phyloP scores from a whole-genome alignment of 1,284 basidiomycete genomes.

The Tilletia setariae region DNA sequence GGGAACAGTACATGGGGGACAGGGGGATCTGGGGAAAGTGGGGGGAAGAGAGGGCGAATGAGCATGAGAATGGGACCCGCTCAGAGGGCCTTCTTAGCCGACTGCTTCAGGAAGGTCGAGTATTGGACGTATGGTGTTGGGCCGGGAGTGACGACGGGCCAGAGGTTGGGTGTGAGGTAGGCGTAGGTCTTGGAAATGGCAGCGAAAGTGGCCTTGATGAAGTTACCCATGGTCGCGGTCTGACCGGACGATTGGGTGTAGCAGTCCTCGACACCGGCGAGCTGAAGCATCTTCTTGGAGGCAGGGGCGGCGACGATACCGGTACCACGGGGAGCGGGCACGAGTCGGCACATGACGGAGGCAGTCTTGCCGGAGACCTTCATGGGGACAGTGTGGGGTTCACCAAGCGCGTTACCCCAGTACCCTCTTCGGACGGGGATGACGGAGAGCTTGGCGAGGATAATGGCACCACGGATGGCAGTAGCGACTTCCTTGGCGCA shows the following conservation, averaged over 20 bases:
- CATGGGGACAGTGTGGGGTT: conserved; percentile 99
- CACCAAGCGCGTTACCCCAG: conserved; percentile 80
- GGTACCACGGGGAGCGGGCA: conserved; percentile 94
- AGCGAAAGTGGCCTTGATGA: conserved; percentile 74
- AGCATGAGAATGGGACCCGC: neutral
- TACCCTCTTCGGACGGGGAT: conserved; percentile 97
- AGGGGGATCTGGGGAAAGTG: neutral
- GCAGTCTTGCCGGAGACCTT: conserved; percentile 97
- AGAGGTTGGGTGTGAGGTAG: conserved; percentile 96
- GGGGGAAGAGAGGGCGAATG: neutral
- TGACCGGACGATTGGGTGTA: conserved; percentile 97
- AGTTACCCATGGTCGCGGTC: conserved; percentile 63
- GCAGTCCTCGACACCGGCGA: conserved; percentile 89
- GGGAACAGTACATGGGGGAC: conserved; percentile 11
- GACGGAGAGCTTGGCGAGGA: conserved; percentile 91
- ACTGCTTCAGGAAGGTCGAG: conserved; percentile 14
- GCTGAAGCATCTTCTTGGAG: conserved; percentile 91
- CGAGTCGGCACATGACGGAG: conserved; percentile 98
- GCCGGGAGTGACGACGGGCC: conserved; percentile 57
- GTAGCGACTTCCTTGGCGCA: conserved; percentile 99
- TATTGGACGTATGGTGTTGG: conserved; percentile 18
- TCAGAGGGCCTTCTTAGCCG: conserved; percentile 17
- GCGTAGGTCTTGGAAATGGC: conserved; percentile 96
- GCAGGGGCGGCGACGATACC: conserved; percentile 99
- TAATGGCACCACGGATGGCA: conserved; percentile 97